Evolutionary conservation across 2,329 filamentous ascomycete species (phyloP).

Genomic region (Penicillium sp.): DNA sequence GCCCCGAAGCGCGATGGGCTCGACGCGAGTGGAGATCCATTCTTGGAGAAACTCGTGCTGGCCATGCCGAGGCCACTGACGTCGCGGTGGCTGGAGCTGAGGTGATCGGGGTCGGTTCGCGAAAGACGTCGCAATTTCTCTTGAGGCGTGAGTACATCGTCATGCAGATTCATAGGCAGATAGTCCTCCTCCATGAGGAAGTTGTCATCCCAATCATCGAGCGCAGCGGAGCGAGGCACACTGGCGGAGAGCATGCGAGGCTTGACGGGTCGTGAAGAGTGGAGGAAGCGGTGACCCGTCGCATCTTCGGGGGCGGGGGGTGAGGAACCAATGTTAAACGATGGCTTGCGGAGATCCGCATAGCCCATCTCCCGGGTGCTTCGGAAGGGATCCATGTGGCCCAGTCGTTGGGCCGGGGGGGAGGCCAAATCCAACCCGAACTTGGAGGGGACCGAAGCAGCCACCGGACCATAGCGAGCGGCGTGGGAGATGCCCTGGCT

Average conservation of each 20-base stretch:
- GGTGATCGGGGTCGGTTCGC: conserved; percentile 48
- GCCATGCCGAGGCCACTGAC: conserved; percentile 48
- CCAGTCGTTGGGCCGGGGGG: conserved; percentile 65
- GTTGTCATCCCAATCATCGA: conserved; percentile 56
- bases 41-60: conserved; percentile 43
- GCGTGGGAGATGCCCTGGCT: conserved; percentile 91
- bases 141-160: conserved; percentile 58
- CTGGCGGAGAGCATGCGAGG: conserved; percentile 56
- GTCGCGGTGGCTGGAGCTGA: conserved; percentile 43
- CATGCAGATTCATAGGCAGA: conserved; percentile 63
- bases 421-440: conserved; percentile 78
- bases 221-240: conserved; percentile 47
- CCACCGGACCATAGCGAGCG: conserved; percentile 81
- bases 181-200: conserved; percentile 88
- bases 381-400: conserved; percentile 57
- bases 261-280: conserved; percentile 60
- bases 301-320: conserved; percentile 61
- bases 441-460: conserved; percentile 84
- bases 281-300: conserved; percentile 57
- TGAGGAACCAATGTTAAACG: conserved; percentile 48
- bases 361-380: conserved; percentile 61
- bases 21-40: conserved; percentile 52
- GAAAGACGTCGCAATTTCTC: conserved; percentile 56
- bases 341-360: conserved; percentile 63
- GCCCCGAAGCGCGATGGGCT: conserved; percentile 59